Base-by-base conservation (phyloP, 768 basidiomycete species). In the Trametes maxima region DNA sequence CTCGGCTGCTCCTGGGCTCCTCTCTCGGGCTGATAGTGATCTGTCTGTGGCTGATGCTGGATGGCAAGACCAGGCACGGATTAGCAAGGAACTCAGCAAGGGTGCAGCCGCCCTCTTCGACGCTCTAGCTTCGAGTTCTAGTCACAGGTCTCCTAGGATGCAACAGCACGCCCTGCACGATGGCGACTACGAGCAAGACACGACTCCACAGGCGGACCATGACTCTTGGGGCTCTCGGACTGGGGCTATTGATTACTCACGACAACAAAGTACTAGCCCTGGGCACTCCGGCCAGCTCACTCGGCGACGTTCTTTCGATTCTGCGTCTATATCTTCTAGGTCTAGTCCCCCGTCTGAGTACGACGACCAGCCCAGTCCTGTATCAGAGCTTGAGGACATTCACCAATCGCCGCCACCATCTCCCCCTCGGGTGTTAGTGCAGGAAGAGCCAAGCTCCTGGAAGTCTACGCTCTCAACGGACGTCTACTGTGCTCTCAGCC, bases 71-170 rank as follows among this genome's bases (percentile, higher is more conserved):
- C 57, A 54, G 11, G 42, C 21, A 8, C 57, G 58, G 6, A 77
- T 69, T 5, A 70, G 76, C 48, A 72, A 74, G 17, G 64, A 73
- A 37, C 63, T 78, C 40, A 84, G 82, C 59, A 66, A 70, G n/a
- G 82, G 79, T 12, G 81, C 82, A 1, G 79, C 82, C 60, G 80
- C 75, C 35, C 68, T 85, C 44, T 81, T 85, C 60, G 75, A 73
- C 57, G 74, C 74, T 16, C 63, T 83, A 73, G 25, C 64, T 75
- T 74, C 53, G 14, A 63, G 35, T 11, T 24, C 55, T 36, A 19
- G 28, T 8, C 28, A 8, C 8, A 33, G 8, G 40, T 25, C 12
- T 57, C 61, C 33, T n/a, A 25, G 19, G 19, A 25, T 37, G 51
- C 47, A 43, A 5, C 33, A 33, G 2, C 13, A 25, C 25, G 36